phyloP scores from a whole-genome alignment of 306 rosid species.

The Castanea sativa region DNA sequence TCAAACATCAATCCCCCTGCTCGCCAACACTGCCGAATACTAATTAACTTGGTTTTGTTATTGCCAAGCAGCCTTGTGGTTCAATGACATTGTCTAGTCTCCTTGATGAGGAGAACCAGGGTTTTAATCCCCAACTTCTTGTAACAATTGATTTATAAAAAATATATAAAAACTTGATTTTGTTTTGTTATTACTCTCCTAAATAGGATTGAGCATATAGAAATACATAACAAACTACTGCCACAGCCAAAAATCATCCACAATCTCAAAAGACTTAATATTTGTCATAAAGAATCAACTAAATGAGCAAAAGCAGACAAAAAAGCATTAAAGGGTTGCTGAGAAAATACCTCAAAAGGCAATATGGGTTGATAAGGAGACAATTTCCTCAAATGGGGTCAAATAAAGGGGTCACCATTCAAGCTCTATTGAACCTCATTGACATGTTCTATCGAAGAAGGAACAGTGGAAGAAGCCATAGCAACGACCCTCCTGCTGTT shows the following conservation, averaged over 20 bases:
- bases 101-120: no score
- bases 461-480: slow-evolving; percentile 63
- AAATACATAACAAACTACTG: background rate
- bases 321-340: background rate
- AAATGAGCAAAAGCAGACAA: background rate
- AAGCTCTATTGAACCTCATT: slow-evolving; percentile 33
- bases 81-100: no score
- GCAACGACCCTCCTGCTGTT: slow-evolving; percentile 39
- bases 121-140: no score
- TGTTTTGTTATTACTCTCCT: background rate
- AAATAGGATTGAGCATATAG: background rate
- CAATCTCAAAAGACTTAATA: background rate
- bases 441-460: slow-evolving; percentile 39
- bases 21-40: background rate
- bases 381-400: slow-evolving; percentile 74
- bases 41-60: background rate
- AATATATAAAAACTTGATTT: background rate
- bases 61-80: no score
- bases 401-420: slow-evolving; percentile 77
- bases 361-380: slow-evolving; percentile 92
- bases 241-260: background rate
- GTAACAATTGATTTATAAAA: background rate
- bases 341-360: slow-evolving; percentile 74
- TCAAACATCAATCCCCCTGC: background rate
- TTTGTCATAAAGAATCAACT: background rate